Conservation (phyloP, 1,284 basidiomycete genomes). For the Tilletiopsis washingtonensis region DNA sequence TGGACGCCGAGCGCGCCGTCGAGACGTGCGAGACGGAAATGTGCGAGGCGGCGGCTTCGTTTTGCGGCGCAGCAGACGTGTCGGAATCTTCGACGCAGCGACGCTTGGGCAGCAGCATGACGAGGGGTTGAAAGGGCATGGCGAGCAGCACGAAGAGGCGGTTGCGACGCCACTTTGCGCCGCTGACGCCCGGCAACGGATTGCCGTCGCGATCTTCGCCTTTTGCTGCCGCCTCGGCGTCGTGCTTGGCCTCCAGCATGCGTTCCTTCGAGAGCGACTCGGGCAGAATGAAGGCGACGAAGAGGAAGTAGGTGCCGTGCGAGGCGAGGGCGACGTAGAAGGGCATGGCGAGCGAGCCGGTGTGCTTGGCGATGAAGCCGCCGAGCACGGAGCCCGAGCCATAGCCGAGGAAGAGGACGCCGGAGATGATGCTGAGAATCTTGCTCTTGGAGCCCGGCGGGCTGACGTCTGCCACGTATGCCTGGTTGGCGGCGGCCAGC, state of each 20-base stretch:
- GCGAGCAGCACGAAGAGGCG: background rate
- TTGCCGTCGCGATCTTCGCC: background rate
- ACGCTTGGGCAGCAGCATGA: constrained; percentile 31
- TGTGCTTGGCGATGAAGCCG: constrained; percentile 33
- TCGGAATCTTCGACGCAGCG: constrained; percentile 10
- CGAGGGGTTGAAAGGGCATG: constrained; percentile 26
- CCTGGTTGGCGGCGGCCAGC: constrained; percentile 66
- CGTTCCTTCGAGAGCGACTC: constrained; percentile 31
- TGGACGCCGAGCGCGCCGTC: no score
- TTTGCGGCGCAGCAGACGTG: background rate
- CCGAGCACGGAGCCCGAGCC: constrained; percentile 39
- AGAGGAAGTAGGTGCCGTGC: constrained; percentile 29
- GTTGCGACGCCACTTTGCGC: background rate
- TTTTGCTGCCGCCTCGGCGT: constrained; percentile 10
- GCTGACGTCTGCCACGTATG: constrained; percentile 57
- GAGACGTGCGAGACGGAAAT: constrained; percentile 33
- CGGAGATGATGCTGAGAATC: constrained; percentile 35
- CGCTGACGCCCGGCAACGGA: background rate
- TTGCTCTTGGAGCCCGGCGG: constrained; percentile 34
- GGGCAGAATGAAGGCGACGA: constrained; percentile 28
- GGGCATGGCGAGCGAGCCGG: constrained; percentile 21
- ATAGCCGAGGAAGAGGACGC: constrained; percentile 35
- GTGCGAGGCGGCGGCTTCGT: constrained; percentile 18
- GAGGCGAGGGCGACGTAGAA: constrained; percentile 30
- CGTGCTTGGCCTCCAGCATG: constrained; percentile 15